Evolutionary conservation across 352 stramenopile genomes (phyloP).

Genomic region (Globisporangium solare): DNA sequence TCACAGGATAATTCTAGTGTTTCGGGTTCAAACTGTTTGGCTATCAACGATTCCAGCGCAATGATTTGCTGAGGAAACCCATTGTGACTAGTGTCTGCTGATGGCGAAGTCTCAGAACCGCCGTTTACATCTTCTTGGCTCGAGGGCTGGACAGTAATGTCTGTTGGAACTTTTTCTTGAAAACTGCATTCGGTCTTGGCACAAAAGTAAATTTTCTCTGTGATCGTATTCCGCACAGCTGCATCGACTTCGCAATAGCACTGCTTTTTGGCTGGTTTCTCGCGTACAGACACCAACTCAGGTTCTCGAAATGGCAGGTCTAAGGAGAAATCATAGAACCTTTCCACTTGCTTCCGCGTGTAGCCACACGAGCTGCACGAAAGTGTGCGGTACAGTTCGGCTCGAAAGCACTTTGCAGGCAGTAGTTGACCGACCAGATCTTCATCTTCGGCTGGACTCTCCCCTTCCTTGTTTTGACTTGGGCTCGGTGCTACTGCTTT

Average conservation of each 20-base stretch:
- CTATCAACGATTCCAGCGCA: conserved; percentile 51
- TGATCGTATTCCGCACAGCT: conserved; percentile 24
- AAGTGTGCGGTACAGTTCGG: conserved; percentile 69
- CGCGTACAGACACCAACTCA: conserved; percentile 1
- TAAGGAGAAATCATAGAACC: conserved; percentile 85
- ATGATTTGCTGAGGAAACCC: conserved; percentile 19
- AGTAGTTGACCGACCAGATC: conserved; percentile 54
- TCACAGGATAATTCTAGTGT: conserved; percentile 79
- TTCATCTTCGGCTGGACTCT: conserved; percentile 19
- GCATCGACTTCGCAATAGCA: conserved; percentile 61
- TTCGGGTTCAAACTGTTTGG: conserved; percentile 77
- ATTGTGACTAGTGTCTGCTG: background rate
- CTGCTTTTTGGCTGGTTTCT: conserved; percentile 26
- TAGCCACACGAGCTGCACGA: conserved; percentile 76
- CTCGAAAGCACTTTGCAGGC: conserved; percentile 74
- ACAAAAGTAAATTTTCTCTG: conserved; percentile 46
- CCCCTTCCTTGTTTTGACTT: conserved; percentile 11
- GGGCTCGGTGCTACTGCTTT: conserved; percentile 15
- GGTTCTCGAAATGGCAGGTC: conserved; percentile 52
- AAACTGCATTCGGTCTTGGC: conserved; percentile 59
- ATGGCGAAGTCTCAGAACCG: background rate
- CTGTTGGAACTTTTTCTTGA: conserved; percentile 32
- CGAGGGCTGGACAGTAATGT: background rate
- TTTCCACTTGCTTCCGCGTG: conserved; percentile 71
- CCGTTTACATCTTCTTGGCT: background rate